Conservation (phyloP, 1,284 basidiomycete genomes). For the Ustilago bromivora region DNA sequence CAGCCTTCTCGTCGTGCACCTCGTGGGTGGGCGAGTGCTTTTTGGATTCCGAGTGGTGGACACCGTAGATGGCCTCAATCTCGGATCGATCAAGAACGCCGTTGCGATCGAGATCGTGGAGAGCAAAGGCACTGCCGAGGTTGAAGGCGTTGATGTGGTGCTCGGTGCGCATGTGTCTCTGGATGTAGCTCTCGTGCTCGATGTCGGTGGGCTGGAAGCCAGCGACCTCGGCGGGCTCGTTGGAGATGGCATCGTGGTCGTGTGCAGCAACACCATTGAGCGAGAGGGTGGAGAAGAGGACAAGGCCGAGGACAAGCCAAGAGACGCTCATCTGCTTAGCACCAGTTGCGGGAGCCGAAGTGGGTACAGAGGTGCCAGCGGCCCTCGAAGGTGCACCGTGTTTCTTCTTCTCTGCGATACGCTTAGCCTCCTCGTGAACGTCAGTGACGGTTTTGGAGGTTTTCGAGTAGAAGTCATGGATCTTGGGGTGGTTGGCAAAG, state of each 20-base stretch:
- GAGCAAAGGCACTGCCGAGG: slow-evolving; percentile 74
- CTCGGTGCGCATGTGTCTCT: slow-evolving; percentile 69
- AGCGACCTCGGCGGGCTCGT: slow-evolving; percentile 49
- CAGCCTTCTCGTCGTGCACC: slow-evolving; percentile 84
- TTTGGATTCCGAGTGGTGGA: slow-evolving; percentile 92
- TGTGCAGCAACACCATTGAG: slow-evolving; percentile 41
- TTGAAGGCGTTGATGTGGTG: slow-evolving; percentile 70
- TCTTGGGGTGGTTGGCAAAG: slow-evolving; percentile 58
- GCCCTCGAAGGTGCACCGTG: slow-evolving; percentile 47
- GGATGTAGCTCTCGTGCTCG: slow-evolving; percentile 65
- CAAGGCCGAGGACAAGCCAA: slow-evolving; percentile 43
- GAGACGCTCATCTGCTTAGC: slow-evolving; percentile 49
- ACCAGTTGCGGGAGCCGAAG: slow-evolving; percentile 10
- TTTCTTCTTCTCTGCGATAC: slow-evolving; percentile 77
- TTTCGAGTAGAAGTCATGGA: slow-evolving; percentile 78
- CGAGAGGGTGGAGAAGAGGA: slow-evolving; percentile 48
- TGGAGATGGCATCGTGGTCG: slow-evolving; percentile 37
- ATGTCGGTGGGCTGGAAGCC: slow-evolving; percentile 47
- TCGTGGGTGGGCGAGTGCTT: slow-evolving; percentile 84
- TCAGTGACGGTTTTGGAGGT: slow-evolving; percentile 84
- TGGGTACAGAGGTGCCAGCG: slow-evolving; percentile 42
- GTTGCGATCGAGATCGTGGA: slow-evolving; percentile 86
- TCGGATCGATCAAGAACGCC: slow-evolving; percentile 70
- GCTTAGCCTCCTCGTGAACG: slow-evolving; percentile 86
- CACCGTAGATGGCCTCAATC: slow-evolving; percentile 75